A percentile compares a stretch with the other conserved stretches of the same genome.
These are phyloP conservation scores for Eucalyptus leucophloia DNA, from an alignment of 345 rosid species.

Conservation along the genomic window DNA sequence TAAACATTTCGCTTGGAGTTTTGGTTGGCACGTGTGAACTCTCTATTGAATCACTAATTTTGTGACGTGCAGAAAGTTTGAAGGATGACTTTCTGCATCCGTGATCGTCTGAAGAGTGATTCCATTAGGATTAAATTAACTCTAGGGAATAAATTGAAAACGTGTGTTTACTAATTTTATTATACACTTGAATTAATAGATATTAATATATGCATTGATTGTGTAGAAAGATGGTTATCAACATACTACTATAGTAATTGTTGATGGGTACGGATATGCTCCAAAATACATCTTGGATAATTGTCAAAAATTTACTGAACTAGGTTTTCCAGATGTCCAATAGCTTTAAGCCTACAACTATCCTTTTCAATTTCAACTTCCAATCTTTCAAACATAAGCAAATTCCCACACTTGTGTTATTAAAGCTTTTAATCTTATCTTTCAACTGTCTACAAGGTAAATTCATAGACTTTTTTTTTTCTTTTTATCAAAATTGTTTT, in stretches of 20 bases:
- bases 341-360: background rate
- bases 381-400: background rate
- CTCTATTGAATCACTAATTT: background rate
- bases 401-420: background rate
- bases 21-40: background rate
- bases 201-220: background rate
- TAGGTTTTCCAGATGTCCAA: background rate
- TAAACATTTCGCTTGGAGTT: background rate
- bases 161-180: background rate
- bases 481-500: too few species aligned
- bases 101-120: background rate
- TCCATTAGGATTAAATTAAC: background rate
- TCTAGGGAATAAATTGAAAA: background rate
- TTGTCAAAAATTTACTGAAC: background rate
- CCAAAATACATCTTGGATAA: background rate
- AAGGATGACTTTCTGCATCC: background rate
- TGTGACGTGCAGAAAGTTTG: background rate
- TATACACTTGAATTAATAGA: background rate
- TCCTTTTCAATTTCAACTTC: background rate
- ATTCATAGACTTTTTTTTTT: background rate
- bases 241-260: background rate
- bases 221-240: background rate
- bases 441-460: background rate
- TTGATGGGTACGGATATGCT: background rate
- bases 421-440: background rate